Evolutionary conservation across 2,329 filamentous ascomycete species (phyloP), one percentile per base, ranked within the genome.

Genomic region (Fusarium falciforme): DNA sequence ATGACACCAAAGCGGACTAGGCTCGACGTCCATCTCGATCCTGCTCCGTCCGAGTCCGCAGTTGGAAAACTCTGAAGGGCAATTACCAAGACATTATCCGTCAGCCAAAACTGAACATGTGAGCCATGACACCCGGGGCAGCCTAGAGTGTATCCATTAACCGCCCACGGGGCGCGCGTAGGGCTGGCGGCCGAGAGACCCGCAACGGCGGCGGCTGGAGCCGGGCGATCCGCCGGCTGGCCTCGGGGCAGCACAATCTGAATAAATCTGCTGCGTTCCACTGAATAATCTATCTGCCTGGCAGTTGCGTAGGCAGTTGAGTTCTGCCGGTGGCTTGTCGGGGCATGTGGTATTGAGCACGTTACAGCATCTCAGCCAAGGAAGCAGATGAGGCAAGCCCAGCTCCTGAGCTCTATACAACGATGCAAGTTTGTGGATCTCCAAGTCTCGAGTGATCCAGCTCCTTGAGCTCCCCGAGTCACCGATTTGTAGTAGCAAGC

Each of bases 191-290:
- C 62, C 49, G 40, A 65, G 11, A 35, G 70, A 59, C 61, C 72
- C 72, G 60, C 66, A 73, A 54, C 69, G 66, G 66, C 60, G 47
- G 38, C 72, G 69, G 72, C 66, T 75, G 62, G 66, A 66, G 66
- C 69, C 72, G 72, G 62, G 49, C 55, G 69, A 70, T 70, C 59
- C 42, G 63, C 68, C 72, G 64, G 67, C 40, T 35, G 47, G 35
- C 47, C 60, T 59, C 72, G 17, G 54, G 42, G 60, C 38, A 58
- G 47, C 27, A 63, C 44, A 33, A 65, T 66, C 52, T 69, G 42
- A 27, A 42, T 36, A 38, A 20, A 38, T 55, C 27, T 52, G 35
- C 49, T 8, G 25, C 16, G 57, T 47, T 31, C 17, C 22, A 52
- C 12, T n/a, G n/a, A 38, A 49, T 52, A 35, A 33, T 42, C n/a